Conservation (phyloP, 2,329 filamentous ascomycete species). For the Alternaria incomplexa region DNA sequence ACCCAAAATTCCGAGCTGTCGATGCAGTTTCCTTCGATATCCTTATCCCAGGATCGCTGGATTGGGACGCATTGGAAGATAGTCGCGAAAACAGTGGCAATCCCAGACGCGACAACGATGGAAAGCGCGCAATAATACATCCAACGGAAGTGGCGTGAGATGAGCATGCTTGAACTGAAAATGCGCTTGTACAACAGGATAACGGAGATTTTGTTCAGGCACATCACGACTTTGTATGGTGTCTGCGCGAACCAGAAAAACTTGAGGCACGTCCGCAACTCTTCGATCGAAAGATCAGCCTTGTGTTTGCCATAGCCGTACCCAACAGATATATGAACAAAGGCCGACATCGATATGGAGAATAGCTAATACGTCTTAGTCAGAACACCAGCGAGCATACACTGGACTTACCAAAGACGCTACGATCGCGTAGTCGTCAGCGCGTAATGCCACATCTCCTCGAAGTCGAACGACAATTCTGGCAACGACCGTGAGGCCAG, state of each 20-base stretch:
- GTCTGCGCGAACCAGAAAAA: neutral
- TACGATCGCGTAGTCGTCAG: neutral
- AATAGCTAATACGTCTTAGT: neutral
- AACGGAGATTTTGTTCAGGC: constrained; percentile 7
- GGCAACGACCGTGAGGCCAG: neutral
- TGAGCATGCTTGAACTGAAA: too few species aligned
- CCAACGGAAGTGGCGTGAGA: too few species aligned
- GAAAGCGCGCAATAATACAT: too few species aligned
- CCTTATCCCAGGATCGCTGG: constrained; percentile 8
- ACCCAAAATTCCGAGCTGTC: constrained; percentile 12
- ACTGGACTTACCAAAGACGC: neutral
- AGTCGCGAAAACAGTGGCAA: neutral
- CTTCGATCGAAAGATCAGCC: too few species aligned
- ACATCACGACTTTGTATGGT: neutral
- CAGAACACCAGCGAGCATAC: neutral
- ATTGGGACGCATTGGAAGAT: constrained; percentile 12
- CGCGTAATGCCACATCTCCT: neutral
- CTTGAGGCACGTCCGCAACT: too few species aligned
- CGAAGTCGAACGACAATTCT: neutral
- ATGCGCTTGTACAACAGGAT: neutral
- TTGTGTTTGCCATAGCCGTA: neutral
- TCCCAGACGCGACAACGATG: too few species aligned
- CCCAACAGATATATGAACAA: neutral
- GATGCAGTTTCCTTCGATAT: constrained; percentile 9
- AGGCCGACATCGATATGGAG: neutral